These are phyloP conservation scores for Ophiocordyceps camponoti-rufipedis DNA, from an alignment of 2,329 filamentous ascomycete species.

Conservation along the genomic window DNA sequence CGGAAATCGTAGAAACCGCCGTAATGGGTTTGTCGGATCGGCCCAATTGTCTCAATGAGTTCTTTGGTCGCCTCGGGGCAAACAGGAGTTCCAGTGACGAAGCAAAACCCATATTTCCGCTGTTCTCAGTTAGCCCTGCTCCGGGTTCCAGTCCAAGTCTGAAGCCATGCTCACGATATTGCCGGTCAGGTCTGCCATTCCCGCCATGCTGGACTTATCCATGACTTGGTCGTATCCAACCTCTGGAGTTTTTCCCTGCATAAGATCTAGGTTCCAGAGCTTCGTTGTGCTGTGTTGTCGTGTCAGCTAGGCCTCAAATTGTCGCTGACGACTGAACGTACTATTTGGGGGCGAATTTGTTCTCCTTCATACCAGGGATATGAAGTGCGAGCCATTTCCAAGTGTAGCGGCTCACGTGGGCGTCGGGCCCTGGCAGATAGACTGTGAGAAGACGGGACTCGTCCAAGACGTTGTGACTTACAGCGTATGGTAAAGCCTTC, in stretches of 20 bases:
- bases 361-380: neutral
- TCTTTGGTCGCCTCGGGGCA: slow-evolving; percentile 52
- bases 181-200: slow-evolving; percentile 42
- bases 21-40: slow-evolving; percentile 83
- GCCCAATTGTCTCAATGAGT: slow-evolving; percentile 67
- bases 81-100: slow-evolving; percentile 50
- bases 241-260: slow-evolving; percentile 29
- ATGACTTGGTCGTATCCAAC: slow-evolving; percentile 45
- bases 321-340: neutral
- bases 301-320: neutral
- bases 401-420: slow-evolving; percentile 49
- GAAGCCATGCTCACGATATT: slow-evolving; percentile 33
- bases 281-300: neutral
- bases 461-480: neutral
- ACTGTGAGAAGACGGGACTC: neutral
- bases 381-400: slow-evolving; percentile 28
- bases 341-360: neutral
- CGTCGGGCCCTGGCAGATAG: slow-evolving; percentile 40
- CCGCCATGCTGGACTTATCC: slow-evolving; percentile 22
- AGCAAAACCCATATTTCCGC: slow-evolving; percentile 57
- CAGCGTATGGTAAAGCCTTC: neutral
- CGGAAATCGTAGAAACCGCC: slow-evolving; percentile 69
- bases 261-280: slow-evolving; percentile 14
- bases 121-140: slow-evolving; percentile 15
- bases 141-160: neutral